These are phyloP conservation scores for Pistacia atlantica DNA, from an alignment of 345 rosid genomes.

Conservation along the genomic window DNA sequence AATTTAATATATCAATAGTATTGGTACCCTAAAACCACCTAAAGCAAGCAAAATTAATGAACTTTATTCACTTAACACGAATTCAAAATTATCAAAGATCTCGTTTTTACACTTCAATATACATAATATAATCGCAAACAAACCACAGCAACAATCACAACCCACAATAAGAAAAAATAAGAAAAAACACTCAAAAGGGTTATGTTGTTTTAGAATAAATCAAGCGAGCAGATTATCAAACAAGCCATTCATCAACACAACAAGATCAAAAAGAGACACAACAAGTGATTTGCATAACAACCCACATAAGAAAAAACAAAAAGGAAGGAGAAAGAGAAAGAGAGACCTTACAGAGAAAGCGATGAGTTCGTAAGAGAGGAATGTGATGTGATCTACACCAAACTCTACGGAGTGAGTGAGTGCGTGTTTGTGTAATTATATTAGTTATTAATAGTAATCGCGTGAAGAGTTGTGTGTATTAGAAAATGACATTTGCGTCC, in stretches of 20 bases:
- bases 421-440: background rate
- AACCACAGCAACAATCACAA: background rate
- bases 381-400: background rate
- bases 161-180: background rate
- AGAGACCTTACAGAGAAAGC: background rate
- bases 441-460: too few species aligned
- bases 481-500: too few species aligned
- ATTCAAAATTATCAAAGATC: background rate
- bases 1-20: too few species aligned
- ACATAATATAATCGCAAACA: too few species aligned
- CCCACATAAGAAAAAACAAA: background rate
- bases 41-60: background rate
- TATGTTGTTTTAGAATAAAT: background rate
- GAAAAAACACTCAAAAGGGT: background rate
- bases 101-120: background rate
- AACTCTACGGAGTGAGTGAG: background rate
- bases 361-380: background rate
- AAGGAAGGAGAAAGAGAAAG: too few species aligned
- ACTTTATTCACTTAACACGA: background rate
- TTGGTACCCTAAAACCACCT: too few species aligned
- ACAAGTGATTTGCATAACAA: background rate
- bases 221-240: background rate
- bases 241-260: background rate
- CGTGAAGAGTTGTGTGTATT: background rate
- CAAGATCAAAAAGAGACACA: background rate